Evolutionary conservation across 2,329 filamentous ascomycete species (phyloP), one percentile per base, ranked within the genome.

Genomic region (Fusarium marasasianum): DNA sequence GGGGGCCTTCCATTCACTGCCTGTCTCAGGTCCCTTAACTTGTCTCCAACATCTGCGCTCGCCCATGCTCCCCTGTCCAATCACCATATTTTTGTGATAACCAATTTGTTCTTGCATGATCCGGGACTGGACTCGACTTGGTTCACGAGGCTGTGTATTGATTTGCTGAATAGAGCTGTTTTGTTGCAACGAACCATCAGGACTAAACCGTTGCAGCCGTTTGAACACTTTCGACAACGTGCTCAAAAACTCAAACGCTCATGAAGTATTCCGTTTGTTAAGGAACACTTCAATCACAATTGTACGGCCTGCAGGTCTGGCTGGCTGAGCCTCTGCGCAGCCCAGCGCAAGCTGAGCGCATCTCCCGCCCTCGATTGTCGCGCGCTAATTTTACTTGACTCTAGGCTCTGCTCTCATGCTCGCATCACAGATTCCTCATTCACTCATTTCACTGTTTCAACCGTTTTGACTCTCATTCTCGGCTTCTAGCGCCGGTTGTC

Each of bases 1-100:
- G 57, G 55, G 54, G 47, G 53, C 35, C 35, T 33, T 2, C 38
- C 44, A 75, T 74, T 74, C 72, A 74, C 72, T 75, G 72, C 29
- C 45, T 31, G 53, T 57, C 64, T 24, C 60, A 41, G 41, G 44
- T 40, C 37, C 48, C 63, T 59, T 33, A 35, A 65, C 58, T 15
- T 31, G n/a, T 65, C 31, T 53, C 40, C 29, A 45, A 26, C 24
- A 57, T 5, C 54, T 59, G 45, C 51, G 35, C 9, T 66, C 15
- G n/a, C 2, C 43, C 48, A 57, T 48, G 51, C 8, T 47, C 17
- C 48, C 10, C 15, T 43, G 37, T 63, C 72, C 72, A 75, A 73
- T 66, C 56, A 57, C 26, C 31, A 65, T 66, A 44, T 44, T 56
- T 68, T 59, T 74, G 43, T 74, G 58, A 72, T 56, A 37, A 15